Evolutionary conservation across 2,329 filamentous ascomycete genomes (phyloP).

Genomic region (Boeremia exigua): DNA sequence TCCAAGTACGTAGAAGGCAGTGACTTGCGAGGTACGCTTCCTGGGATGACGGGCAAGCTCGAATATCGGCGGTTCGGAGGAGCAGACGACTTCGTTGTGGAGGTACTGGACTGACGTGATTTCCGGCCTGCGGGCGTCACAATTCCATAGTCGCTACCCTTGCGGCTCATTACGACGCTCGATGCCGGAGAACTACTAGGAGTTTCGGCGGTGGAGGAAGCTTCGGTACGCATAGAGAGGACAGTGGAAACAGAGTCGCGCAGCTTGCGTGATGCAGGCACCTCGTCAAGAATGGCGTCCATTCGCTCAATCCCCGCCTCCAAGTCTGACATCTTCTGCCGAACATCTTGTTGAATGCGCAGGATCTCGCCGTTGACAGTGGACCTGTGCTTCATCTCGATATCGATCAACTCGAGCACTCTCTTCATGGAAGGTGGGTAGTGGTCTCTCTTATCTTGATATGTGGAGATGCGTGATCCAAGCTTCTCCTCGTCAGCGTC

Average conservation of each 20-base stretch:
- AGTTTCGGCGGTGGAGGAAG: conserved; percentile 72
- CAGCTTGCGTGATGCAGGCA: conserved; percentile 72
- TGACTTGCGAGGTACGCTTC: conserved; percentile 31
- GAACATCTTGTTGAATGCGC: conserved; percentile 83
- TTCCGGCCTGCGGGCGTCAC: conserved; percentile 56
- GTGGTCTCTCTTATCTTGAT: conserved; percentile 92
- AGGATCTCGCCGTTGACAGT: conserved; percentile 97
- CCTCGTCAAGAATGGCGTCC: conserved; percentile 75
- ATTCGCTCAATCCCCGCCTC: conserved; percentile 79
- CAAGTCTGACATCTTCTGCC: conserved; percentile 78
- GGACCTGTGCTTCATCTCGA: conserved; percentile 91
- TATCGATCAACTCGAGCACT: conserved; percentile 90
- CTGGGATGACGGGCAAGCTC: conserved; percentile 50
- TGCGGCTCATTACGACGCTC: conserved; percentile 64
- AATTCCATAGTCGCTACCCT: conserved; percentile 54
- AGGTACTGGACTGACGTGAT: conserved; percentile 55
- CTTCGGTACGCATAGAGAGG: conserved; percentile 72
- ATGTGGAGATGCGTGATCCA: conserved; percentile 78
- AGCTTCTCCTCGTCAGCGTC: conserved; percentile 70
- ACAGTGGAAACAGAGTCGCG: conserved; percentile 94
- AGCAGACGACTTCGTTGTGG: conserved; percentile 49
- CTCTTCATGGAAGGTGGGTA: conserved; percentile 93
- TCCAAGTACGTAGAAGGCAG: conserved; percentile 23
- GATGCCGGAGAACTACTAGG: conserved; percentile 70
- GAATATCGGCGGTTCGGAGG: conserved; percentile 56